Evolutionary conservation across 805 yeast species (phyloP), one percentile per base, ranked within the genome.

Genomic region (Peterozyma toletana): DNA sequence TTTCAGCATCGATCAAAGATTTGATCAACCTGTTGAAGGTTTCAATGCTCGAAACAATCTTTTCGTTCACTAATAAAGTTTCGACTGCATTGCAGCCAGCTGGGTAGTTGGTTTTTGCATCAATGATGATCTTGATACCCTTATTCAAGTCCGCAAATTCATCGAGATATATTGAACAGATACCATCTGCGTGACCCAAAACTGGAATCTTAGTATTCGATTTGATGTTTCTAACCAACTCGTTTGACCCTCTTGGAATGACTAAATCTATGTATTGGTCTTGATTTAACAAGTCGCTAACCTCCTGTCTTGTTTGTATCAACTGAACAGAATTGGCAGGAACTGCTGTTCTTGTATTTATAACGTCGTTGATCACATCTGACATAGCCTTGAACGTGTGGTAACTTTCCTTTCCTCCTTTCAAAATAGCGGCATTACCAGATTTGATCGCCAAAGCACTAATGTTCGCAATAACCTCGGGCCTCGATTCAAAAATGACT

Each of bases 21-120:
- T 53, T 43, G 13, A 63, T 35, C 5, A 64, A 40, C 13, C 48
- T 44, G 9, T 30, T 15, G 16, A 16, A 38, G 15, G 37, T 31
- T 11, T 41, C 41, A 21, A 21, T 21, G n/a, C 44, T 47, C 2
- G 59, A 48, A 42, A 58, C 68, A 51, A 60, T 60, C 46, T 52
- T 57, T 41, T 70, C 64, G 61, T 83, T 75, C 39, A 95, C 64
- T 45, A 93, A 71, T 30, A 93, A 63, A 31, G 93, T 87, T 63
- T 93, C 99, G 44, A 78, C 91, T 7, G 99, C 97, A 60, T 93
- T 93, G 64, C 99, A 93, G n/a, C 96, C 99, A 11, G 99, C 99
- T 40, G 98, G 97, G 60, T 93, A 93, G 62, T 89, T 90, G 0
- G 96, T 88, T 64, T 93, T 93, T 4, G 96, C 76, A 63, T 93